These are phyloP conservation scores for Piper betle DNA, from an alignment of 164 flowering plant genomes.

Conservation along the genomic window DNA sequence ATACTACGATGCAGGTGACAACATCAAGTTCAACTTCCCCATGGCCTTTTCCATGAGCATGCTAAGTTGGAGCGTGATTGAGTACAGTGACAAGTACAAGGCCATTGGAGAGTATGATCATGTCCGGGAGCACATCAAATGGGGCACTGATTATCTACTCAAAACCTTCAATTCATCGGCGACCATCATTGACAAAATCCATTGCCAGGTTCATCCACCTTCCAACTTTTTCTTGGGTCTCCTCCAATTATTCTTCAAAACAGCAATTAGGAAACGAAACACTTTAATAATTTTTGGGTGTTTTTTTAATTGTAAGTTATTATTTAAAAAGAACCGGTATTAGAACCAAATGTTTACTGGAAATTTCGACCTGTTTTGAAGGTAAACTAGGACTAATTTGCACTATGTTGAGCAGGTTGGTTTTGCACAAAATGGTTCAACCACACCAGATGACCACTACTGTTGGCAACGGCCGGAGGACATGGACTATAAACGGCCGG, in stretches of 20 bases:
- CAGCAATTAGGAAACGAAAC: too few species aligned
- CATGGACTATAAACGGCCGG: conserved; percentile 48
- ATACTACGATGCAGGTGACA: conserved; percentile 76
- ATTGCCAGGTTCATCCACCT: conserved; percentile 31
- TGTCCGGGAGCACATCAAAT: conserved; percentile 56
- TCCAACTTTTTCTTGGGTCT: background rate
- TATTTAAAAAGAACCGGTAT: too few species aligned
- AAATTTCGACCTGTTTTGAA: too few species aligned
- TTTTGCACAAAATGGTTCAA: conserved; percentile 20
- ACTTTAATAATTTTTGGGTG: too few species aligned
- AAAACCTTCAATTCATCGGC: conserved; percentile 63
- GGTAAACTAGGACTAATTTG: too few species aligned
- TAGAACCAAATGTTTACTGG: too few species aligned
- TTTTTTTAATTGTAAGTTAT: too few species aligned
- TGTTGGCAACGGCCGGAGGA: conserved; percentile 85
- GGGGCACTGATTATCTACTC: conserved; percentile 90
- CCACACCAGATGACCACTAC: conserved; percentile 43
- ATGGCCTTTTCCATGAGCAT: conserved; percentile 74
- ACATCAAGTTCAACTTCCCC: conserved; percentile 64
- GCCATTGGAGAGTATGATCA: conserved; percentile 51
- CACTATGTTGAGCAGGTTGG: conserved; percentile 40
- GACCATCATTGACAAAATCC: conserved; percentile 37
- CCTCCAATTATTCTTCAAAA: background rate
- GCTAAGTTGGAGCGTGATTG: conserved; percentile 84
- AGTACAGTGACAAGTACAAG: conserved; percentile 56